Evolutionary conservation across 331 rosid species (phyloP), one percentile per base, ranked within the genome.

Genomic region (Acacia concinna): DNA sequence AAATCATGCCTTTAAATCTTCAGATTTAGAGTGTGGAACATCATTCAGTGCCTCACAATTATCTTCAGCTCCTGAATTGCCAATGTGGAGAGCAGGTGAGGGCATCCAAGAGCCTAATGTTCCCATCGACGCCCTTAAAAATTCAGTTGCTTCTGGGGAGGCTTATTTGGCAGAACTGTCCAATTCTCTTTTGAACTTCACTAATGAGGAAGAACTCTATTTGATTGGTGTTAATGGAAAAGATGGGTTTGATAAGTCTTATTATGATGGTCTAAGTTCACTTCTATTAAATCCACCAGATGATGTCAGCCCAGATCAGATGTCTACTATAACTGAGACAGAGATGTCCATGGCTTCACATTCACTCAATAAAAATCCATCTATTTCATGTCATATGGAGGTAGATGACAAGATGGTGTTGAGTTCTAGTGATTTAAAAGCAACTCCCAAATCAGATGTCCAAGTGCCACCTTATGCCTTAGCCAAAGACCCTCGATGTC

Each of bases 261-360:
- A 86, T 85, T 93, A 87, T 79, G 98, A 96, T 65, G 97, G 95
- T 47, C 78, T 96, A 77, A 95, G 92, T 85, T 93, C 92, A 47
- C 98, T 96, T 79, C 80, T 95, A 78, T 73, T 86, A 84, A 84
- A 79, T 73, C 85, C 94, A 27, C 91, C 95, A n/a, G 86, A 74
- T 77, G 88, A 75, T 59, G 85, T 52, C 73, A 25, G 81, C 84
- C 86, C 80, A 66, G 89, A 85, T 81, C 86, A 81, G 78, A 73
- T 77, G 13, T 77, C 80, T 35, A 51, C 43, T 77, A 68, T 69
- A 78, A 77, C 71, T 64, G 89, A 84, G 79, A 49, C 82, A 30
- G 90, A 84, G 68, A 49, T 76, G 32, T 75, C 52, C 10, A 69
- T 64, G 67, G 84, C 89, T 65, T 68, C 83, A 40, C 85, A 86